Evolutionary conservation across 2,329 filamentous ascomycete species (phyloP), one percentile per base, ranked within the genome.

Genomic region (Fusarium burgessii): DNA sequence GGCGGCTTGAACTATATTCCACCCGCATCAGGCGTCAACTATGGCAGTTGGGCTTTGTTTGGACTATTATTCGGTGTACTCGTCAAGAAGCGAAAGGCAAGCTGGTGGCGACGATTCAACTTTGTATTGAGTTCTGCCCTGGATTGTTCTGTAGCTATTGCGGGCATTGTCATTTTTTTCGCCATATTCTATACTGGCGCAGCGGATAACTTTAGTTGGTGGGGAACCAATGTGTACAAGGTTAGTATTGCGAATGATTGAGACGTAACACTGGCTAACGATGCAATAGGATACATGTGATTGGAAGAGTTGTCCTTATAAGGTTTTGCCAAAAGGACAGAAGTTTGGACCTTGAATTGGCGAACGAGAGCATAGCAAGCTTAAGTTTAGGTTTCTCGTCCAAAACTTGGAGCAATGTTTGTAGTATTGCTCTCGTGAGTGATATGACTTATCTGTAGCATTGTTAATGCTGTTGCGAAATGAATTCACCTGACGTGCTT

Each of bases 161-260:
- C 76, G 18, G 76, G 73, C 9, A 76, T 80, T n/a, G 27, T 80
- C 15, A 80, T 79, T 18, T 80, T 80, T 64, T 80, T 80, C 35
- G 67, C 77, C 33, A 49, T 80, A 3, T 77, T 78, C 36, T 80
- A 80, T 46, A 78, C 77, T 0, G 77, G 77, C 1, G 78, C 71
- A 1, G 69, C 73, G 3, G 68, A 74, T 14, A 56, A 74, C 4
- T 65, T 79, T 23, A 69, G 41, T 3, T 80, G 77, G 78, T 79
- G 78, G 77, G 78, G 78, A 11, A 79, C 77, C 8, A 60, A 49
- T 4, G 70, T 73, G 5, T 47, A 73, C 38, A 61, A 73, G 58
- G 70, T 71, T 43, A 50, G 59, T 29, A 18, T 20, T 23, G 14
- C 20, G 3, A 41, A 41, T 13, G 4, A 27, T 10, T 2, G 7